Evolutionary conservation across 1,284 basidiomycete genomes (phyloP), one percentile per base, ranked within the genome.

Genomic region (Xerocomus nothofagi): DNA sequence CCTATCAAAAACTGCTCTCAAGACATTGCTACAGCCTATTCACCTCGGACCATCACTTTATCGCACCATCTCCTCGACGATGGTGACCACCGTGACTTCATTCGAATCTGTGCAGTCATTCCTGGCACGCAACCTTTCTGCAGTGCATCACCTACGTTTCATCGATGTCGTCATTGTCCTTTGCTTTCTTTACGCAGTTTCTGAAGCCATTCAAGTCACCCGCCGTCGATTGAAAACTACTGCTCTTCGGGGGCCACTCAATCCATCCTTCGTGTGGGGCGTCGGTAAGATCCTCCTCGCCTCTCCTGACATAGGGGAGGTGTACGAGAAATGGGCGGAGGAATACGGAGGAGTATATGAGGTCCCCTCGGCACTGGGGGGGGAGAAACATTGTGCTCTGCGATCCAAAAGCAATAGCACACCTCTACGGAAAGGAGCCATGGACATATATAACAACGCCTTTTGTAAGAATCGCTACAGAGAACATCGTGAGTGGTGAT

Each of bases 341-440:
- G 62, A 77, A 44, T 81, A 80, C 39, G 81, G 82, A 5, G 60
- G 71, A 5, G 77, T 73, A 0, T 82, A 70, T 54, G 57, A 66
- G 37, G 53, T 80, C 20, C 72, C 79, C 1, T 57, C 59, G 0
- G 54, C 65, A 0, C 59, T 84, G 17, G 79, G 79, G 0, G n/a
- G 55, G 62, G 0, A 69, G 54, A 7, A 63, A 61, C 18, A 63
- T 82, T 18, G 60, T 80, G 4, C 64, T 84, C 10, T 71, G 71
- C 34, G 82, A 84, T 54, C 76, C 80, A 0, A 80, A 76, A 56
- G 82, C 81, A 0, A 66, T 78, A 29, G 66, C 73, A 0, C 78
- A 83, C 52, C 74, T 81, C 47, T 79, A 76, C 53, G 67, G 71
- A 0, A 71, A 68, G 47, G 80, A 81, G 44, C 75, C 79, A 0